Evolutionary conservation across 1,139 yeast species (phyloP).

Genomic region (Magnusiomyces clavatus): DNA sequence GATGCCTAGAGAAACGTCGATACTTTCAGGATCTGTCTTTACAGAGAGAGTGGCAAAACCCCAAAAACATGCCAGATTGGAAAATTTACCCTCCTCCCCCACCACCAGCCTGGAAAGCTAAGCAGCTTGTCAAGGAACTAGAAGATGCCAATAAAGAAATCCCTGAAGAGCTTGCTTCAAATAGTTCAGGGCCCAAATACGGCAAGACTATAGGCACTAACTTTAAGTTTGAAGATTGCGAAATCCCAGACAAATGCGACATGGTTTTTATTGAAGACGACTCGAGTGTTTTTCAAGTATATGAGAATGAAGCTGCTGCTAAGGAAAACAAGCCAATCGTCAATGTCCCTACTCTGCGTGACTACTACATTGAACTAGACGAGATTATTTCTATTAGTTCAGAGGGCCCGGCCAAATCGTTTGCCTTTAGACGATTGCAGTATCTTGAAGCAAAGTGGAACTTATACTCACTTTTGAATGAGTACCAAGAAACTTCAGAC

Average conservation of each 20-base stretch:
- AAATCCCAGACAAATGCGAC: conserved; percentile 55
- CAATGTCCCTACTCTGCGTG: conserved; percentile 68
- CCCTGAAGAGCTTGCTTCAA: conserved; percentile 13
- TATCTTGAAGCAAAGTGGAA: conserved; percentile 97
- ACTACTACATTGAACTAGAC: conserved; percentile 77
- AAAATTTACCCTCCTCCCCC: conserved; percentile 89
- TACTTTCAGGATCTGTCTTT: conserved; percentile 64
- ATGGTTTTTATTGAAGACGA: conserved; percentile 46
- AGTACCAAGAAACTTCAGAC: conserved; percentile 85
- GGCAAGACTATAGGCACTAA: conserved; percentile 34
- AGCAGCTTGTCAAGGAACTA: conserved; percentile 48
- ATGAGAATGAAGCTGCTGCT: conserved; percentile 33
- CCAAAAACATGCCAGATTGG: conserved; percentile 72
- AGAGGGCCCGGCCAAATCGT: conserved; percentile 96
- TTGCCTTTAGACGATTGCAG: conserved; percentile 88
- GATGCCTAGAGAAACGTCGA: conserved; percentile 67
- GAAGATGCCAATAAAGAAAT: conserved; percentile 30
- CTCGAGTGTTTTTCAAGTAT: conserved; percentile 65
- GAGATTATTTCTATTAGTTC: conserved; percentile 63
- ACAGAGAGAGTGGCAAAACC: conserved; percentile 72
- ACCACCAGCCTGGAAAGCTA: conserved; percentile 69
- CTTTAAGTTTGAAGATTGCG: conserved; percentile 54
- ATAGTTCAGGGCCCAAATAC: conserved; percentile 4
- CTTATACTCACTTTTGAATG: conserved; percentile 76
- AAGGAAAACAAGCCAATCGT: conserved; percentile 37